Evolutionary conservation across 2,329 filamentous ascomycete species (phyloP).

Genomic region (Epichloe gansuensis): DNA sequence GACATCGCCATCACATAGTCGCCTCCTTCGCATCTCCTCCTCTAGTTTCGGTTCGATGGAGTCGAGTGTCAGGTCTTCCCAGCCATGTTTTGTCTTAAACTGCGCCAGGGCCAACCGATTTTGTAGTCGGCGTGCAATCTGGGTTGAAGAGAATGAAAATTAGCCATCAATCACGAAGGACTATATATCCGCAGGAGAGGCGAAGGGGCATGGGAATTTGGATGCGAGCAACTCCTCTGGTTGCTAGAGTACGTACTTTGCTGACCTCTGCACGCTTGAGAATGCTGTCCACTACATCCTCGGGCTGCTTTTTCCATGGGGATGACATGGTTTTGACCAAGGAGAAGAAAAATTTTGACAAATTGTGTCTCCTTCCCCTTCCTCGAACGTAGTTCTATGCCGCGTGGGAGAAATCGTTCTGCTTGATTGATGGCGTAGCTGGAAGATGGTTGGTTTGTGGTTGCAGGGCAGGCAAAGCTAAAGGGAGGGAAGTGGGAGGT

Average conservation of each 20-base stretch:
- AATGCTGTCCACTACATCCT: slow-evolving; percentile 54
- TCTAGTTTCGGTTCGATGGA: slow-evolving; percentile 75
- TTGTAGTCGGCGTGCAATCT: slow-evolving; percentile 91
- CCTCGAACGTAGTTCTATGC: neutral
- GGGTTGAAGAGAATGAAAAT: neutral
- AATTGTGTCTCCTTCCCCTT: neutral
- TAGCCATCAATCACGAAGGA: neutral
- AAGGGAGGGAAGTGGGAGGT: slow-evolving; percentile 3
- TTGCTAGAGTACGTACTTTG: slow-evolving; percentile 43
- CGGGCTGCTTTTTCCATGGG: slow-evolving; percentile 49
- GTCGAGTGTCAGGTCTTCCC: slow-evolving; percentile 79
- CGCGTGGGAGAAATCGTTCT: neutral
- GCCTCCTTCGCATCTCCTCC: slow-evolving; percentile 62
- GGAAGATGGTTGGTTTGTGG: neutral
- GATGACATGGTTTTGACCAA: slow-evolving; percentile 36
- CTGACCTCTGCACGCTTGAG: slow-evolving; percentile 62
- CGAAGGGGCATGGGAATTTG: neutral
- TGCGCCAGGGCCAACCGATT: slow-evolving; percentile 90
- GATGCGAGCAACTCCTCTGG: neutral
- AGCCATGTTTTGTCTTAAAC: slow-evolving; percentile 93
- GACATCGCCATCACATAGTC: slow-evolving; percentile 56
- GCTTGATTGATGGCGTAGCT: neutral
- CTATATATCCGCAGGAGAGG: neutral
- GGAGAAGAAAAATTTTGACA: neutral
- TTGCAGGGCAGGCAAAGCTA: neutral